Evolutionary conservation across 2,329 filamentous ascomycete species (phyloP), one percentile per base, ranked within the genome.

Genomic region (Neodidymelliopsis sp.): DNA sequence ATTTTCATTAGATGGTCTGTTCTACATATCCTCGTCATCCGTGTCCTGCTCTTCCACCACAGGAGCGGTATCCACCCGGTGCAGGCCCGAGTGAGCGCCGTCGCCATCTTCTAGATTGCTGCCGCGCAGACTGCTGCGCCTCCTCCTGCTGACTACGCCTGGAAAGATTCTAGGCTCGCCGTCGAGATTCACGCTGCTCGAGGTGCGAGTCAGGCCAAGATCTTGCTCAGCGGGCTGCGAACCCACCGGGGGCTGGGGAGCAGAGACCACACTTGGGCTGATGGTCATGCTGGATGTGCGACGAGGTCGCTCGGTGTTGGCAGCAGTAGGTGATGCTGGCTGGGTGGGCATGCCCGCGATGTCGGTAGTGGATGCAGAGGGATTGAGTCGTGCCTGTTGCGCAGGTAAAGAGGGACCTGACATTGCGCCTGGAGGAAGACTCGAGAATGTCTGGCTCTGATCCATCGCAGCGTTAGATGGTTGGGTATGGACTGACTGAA

Each of bases 101-200:
- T 52, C 43, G 25, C 39, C 37, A 6, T 51, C 46, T 15, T 47
- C 42, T 8, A 42, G 12, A 13, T 41, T 42, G 36, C 46, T 37
- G 19, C 54, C 10, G n/a, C 44, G 18, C 34, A 39, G 15, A 19
- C 51, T 47, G 45, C 49, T 47, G 37, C 74, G 67, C 15, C 76
- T 65, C 25, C 72, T 67, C 39, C 76, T 73, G 40, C 75, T 77
- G 9, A 91, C 80, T 23, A 91, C 81, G 0, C 88, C 88, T 0
- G 89, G 89, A 57, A 90, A 89, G 54, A 90, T 84, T 54, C 79
- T 81, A 9, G 87, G 88, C 68, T 90, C 87, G 37, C 80, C 83
- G 20, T 73, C 71, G 19, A 77, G 54, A 6, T 63, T 56, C 6
- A 66, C 50, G 10, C 52, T 58, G 35, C 66, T 68, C 12, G 60